Evolutionary conservation across 192 early-diverging fungal species (phyloP), one percentile per base, ranked within the genome.

Genomic region (Cladochytrium replicatum): DNA sequence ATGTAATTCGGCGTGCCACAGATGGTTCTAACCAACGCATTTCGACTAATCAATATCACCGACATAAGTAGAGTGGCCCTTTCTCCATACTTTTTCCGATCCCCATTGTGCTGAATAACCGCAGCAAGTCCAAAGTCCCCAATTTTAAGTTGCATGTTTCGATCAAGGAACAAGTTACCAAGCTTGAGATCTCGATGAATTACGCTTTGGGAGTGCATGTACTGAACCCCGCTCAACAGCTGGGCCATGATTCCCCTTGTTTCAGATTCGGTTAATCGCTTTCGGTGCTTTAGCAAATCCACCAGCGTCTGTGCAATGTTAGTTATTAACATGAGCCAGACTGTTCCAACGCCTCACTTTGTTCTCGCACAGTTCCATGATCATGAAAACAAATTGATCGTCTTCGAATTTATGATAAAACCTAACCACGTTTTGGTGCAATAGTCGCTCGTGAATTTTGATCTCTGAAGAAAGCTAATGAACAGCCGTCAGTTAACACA

Each of bases 1-100:
- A 99, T 84, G 57, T 96, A 99, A 50, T 95, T 95, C 2, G 93
- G 95, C 5, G 95, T 99, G 8, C 95, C 95, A 48, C 93, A 84
- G 52, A 97, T 89, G 1, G 92, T 91, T 52, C 85, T 89, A 51
- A 19, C 13, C 13, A 15, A 29, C 17, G 28, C n/a, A 32, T 30
- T 17, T 43, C 21, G 21, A 8, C 19, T 43, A 22, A 11, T 17
- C 46, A 0, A 4, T 28, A 19, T 6, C 27, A 30, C 21, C 9
- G 28, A 8, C 4, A 37, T 19, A 38, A 21, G 13, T 4, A 50
- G 1, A n/a, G n/a, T n/a, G n/a, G n/a, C n/a, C n/a, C n/a, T n/a
- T n/a, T n/a, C n/a, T n/a, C n/a, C n/a, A 4, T 80, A 94, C 85
- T 74, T 84, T 75, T 93, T 98, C 38, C 95, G 74, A 44, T 98